Base-by-base conservation (phyloP, 805 yeast species). In the Monosporozyma aerobia region DNA sequence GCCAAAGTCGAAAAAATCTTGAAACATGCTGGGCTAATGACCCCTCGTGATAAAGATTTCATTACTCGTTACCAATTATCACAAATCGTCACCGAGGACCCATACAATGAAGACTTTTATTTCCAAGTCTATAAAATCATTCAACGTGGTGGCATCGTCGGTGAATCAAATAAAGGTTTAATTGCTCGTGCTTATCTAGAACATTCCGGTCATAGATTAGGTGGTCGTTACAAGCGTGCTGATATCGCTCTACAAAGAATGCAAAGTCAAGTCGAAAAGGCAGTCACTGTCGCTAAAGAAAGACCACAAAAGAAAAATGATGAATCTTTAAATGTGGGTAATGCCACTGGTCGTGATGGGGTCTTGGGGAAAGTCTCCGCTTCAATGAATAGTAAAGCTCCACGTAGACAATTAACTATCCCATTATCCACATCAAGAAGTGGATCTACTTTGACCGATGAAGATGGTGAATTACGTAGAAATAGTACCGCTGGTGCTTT, bases 181-280 rank as follows among this genome's bases (percentile, higher is more conserved):
- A 85, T 90, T 74, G 97, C 97, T 6, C 87, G 87, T 65, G 94
- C 96, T 11, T 90, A 90, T 63, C 73, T 90, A 65, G 94, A 88
- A 63, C 95, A 86, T 67, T 84, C 95, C 54, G 96, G 96, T 50
- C 95, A 88, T 70, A 80, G 94, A 70, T 74, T 87, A 53, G 95
- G 95, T 61, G 95, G 95, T 50, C 81, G 90, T 68, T 76, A 82
- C 57, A 85, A 83, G 70, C 77, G 92, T 67, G 92, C 90, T 8
- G 95, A 88, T 69, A 82, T 89, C 58, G 97, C 96, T 1, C 77
- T 90, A 63, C 96, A 88, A 74, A 83, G 97, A 76, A 88, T 94
- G 96, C 97, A 92, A 72, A 96, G 90, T 68, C 98, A 92, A 73
- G 96, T 92, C 51, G 95, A 90, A 64, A 88, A 87, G 63, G 98